These are phyloP conservation scores for Ceratocystis diversiconidia DNA, from an alignment of 2,329 filamentous ascomycete species.

Conservation along the genomic window DNA sequence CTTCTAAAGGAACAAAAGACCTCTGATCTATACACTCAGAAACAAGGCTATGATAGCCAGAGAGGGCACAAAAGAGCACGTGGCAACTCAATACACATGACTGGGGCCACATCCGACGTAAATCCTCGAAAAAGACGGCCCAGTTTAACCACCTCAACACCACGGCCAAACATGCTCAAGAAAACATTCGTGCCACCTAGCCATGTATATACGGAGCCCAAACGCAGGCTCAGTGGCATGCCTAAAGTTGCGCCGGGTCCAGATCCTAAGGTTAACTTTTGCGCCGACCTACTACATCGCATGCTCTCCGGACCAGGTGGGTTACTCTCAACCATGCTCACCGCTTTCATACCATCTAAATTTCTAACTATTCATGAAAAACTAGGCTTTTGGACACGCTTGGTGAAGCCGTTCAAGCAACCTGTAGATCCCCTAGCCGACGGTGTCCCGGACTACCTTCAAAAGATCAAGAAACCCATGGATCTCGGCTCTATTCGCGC, in stretches of 20 bases:
- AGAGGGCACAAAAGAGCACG: slow-evolving; percentile 12
- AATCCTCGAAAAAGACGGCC: slow-evolving; percentile 25
- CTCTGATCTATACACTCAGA: neutral
- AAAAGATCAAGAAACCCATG: slow-evolving; percentile 48
- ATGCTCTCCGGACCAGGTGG: slow-evolving; percentile 49
- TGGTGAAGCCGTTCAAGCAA: slow-evolving; percentile 47
- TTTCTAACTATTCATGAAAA: neutral
- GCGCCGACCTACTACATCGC: slow-evolving; percentile 40
- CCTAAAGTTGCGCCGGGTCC: slow-evolving; percentile 13
- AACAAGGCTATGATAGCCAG: slow-evolving; percentile 10
- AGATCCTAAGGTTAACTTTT: slow-evolving; percentile 39
- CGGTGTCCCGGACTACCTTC: slow-evolving; percentile 46
- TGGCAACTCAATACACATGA: slow-evolving; percentile 10
- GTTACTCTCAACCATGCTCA: slow-evolving; percentile 13
- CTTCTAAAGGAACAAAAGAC: slow-evolving; percentile 29
- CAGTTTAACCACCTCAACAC: slow-evolving; percentile 22
- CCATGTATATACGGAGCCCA: slow-evolving; percentile 17
- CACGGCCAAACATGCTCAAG: slow-evolving; percentile 22
- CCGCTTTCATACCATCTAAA: neutral
- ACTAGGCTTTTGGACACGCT: slow-evolving; percentile 50
- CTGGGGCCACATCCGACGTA: slow-evolving; percentile 17
- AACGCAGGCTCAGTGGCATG: slow-evolving; percentile 21
- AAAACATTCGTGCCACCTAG: slow-evolving; percentile 21
- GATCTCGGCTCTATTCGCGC: slow-evolving; percentile 45
- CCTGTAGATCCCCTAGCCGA: slow-evolving; percentile 43